Base-by-base conservation (phyloP, 169 alveolate genomes). In the Plasmodium adleri region DNA sequence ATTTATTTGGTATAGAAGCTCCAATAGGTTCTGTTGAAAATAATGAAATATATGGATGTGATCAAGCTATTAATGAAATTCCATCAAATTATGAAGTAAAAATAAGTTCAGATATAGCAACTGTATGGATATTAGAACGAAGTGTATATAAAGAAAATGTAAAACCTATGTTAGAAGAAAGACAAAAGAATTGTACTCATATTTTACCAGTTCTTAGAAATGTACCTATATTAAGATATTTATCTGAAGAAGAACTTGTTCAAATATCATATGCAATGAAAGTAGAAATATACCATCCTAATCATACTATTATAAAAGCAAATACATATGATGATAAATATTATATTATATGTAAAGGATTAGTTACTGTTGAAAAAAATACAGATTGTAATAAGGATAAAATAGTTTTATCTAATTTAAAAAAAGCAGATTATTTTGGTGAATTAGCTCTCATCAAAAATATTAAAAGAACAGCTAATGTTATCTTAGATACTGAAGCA, bases 361-460 rank as follows among this genome's bases (percentile, higher is more conserved):
- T 86, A 17, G 92, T 75, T 52, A 86, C 92, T 15, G 92, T 86
- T 49, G 92, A 86, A 45, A 86, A 59, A 71, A 39, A 71, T 39
- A 60, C 92, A 13, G 75, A 86, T 24, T 24, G 17, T 62, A 58
- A 47, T 72, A 71, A 45, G 12, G 72, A 86, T 64, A 86, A 60
- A 72, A 86, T 86, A 71, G 58, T 86, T 24, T 52, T 86, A 52
- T 49, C 85, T 17, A 71, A 74, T 15, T 47, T 86, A 47, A 60
- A 74, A 60, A 70, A 24, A 83, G 99, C 99, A 1, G 99, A 97
- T 75, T 97, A 97, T 93, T 98, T 98, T 92, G 99, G 99, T 26
- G 99, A 98, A 94, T 90, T 98, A 28, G 99, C 99, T 28, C 88
- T 98, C 24, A 74, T 98, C 5, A 97, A 96, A 59, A 96, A 98